Base-by-base conservation (phyloP, 1,139 yeast species). In the Debaryomycetaceae sp. region DNA sequence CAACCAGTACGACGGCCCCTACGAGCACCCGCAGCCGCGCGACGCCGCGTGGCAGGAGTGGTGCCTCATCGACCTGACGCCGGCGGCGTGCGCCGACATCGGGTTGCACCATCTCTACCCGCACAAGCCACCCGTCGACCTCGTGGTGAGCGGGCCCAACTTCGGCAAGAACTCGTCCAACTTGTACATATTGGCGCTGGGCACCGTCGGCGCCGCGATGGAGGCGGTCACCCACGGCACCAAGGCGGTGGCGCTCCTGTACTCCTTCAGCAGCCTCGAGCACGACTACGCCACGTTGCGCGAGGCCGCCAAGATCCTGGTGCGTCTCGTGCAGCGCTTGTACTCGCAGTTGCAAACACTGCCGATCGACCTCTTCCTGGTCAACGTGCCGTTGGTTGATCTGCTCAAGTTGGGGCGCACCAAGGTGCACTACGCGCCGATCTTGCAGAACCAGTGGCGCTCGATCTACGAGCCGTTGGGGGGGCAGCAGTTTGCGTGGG, bases 201-300 rank as follows among this genome's bases (percentile, higher is more conserved):
- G 98, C n/a, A 91, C 98, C 1, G 83, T 91, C 17, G 98, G 98
- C 16, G 97, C 96, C 1, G 94, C 96, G 1, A 77, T 89, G 88
- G 98, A 91, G 57, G 94, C 91, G 1, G 85, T 83, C 2, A 75
- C 91, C 27, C 80, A 85, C 38, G 89, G 88, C 1, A 72, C 72
- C 23, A 78, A 70, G 45, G 64, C 95, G 3, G 69, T 91, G 39
- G 96, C 95, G 2, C 49, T 91, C 28, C 83, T 95, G 25, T 91
- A 77, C 65, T 91, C 94, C 5, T 89, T 81, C 50, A 71, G 71
- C 35, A 58, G 65, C 27, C 61, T 72, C 33, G 56, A 66, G 23
- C 85, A 82, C 38, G 69, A 76, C 31, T 70, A 65, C 22, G 56
- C 57, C 5, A 64, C 75, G 12, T 61, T 88, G 37, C 61, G 62